Conservation (phyloP, 768 basidiomycete species). For the Mycena indigotica region DNA sequence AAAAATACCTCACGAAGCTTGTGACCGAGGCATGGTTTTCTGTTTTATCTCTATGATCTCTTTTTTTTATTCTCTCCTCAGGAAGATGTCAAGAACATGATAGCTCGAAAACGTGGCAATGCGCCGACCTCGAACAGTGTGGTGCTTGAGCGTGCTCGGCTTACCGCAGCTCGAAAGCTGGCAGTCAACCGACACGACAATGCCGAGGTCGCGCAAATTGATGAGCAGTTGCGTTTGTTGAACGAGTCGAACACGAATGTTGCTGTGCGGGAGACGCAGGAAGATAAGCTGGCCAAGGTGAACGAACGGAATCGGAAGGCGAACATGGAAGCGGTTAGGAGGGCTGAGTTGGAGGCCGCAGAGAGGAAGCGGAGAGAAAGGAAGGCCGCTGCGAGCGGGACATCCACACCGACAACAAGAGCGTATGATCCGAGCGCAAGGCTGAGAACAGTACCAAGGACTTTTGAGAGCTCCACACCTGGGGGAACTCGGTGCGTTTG, state of each 20-base stretch:
- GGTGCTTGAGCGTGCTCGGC: constrained; percentile 60
- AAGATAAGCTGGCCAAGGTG: constrained; percentile 69
- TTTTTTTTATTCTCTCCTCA: constrained; percentile 32
- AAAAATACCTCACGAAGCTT: constrained; percentile 56
- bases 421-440: constrained; percentile 67
- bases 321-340: constrained; percentile 78
- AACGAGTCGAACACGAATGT: constrained; percentile 27
- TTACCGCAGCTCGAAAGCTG: constrained; percentile 71
- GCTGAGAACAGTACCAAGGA: constrained; percentile 63
- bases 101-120: constrained; percentile 60
- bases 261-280: constrained; percentile 27
- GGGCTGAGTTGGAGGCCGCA: constrained; percentile 68
- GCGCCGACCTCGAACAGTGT: constrained; percentile 38
- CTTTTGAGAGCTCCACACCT: constrained; percentile 52
- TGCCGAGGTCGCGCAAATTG: constrained; percentile 61
- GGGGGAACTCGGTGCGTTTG: constrained; percentile 58
- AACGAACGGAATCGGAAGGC: constrained; percentile 90
- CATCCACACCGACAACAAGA: constrained; percentile 27
- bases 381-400: constrained; percentile 45
- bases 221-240: constrained; percentile 63
- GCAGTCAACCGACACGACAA: constrained; percentile 75
- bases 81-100: constrained; percentile 83
- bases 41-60: constrained; percentile 3
- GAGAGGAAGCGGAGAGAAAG: constrained; percentile 75
- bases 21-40: constrained; percentile 75